phyloP scores from a whole-genome alignment of 208 protist genomes.

The Leishmania tropica region DNA sequence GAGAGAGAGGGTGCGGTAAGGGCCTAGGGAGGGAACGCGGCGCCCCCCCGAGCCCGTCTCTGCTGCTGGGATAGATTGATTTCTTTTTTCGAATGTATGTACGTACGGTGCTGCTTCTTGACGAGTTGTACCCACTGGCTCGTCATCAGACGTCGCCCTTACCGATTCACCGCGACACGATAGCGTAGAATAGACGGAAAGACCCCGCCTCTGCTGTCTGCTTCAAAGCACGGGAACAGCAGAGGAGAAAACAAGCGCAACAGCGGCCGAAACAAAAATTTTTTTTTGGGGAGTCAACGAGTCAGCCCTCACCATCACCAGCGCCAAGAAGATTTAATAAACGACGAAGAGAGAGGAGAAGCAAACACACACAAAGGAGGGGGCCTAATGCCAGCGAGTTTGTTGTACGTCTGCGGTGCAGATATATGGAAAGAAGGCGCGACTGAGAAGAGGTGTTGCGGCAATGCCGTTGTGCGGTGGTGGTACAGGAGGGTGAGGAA shows the following conservation, averaged over 20 bases:
- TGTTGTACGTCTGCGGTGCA: not conserved
- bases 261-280: not conserved
- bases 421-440: not conserved
- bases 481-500: not conserved
- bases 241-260: not conserved
- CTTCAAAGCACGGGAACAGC: constrained; percentile 14
- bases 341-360: not conserved
- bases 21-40: not conserved
- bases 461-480: not conserved
- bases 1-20: not conserved
- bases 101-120: not conserved
- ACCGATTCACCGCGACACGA: not conserved
- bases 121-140: not conserved
- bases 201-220: not conserved
- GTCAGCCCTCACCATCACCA: not conserved
- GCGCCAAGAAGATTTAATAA: not conserved
- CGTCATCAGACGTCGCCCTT: not conserved
- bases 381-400: not conserved
- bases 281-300: not conserved
- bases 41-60: not conserved
- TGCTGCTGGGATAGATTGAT: not conserved
- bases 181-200: constrained; percentile 1
- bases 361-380: not conserved
- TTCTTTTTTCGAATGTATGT: not conserved
- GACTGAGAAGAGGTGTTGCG: not conserved